A percentile compares a stretch with the other conserved stretches of the same genome.
phyloP scores from a whole-genome alignment of 331 rosid genomes.

The Malus hybrid region DNA sequence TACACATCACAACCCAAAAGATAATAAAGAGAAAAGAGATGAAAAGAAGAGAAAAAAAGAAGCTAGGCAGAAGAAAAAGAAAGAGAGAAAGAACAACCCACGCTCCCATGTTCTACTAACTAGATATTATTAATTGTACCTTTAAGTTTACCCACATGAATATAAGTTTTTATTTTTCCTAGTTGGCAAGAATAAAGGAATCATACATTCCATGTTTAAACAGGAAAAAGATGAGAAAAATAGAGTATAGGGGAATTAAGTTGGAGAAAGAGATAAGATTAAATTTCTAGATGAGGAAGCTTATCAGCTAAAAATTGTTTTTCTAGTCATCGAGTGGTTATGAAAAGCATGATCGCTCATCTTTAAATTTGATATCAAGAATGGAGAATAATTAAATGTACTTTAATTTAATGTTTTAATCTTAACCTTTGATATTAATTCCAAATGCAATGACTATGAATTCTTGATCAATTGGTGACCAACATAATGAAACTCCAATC shows the following conservation, averaged over 20 bases:
- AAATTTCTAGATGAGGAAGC: not conserved
- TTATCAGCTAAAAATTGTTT: not conserved
- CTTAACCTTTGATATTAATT: not conserved
- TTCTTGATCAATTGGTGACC: not conserved
- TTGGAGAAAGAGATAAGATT: not conserved
- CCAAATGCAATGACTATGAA: not conserved
- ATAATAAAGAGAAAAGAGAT: conserved; percentile 39
- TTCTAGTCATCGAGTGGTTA: not conserved
- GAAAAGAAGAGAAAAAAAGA: conserved; percentile 24
- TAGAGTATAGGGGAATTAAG: not conserved
- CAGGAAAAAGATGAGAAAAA: not conserved
- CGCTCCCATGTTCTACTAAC: conserved; percentile 51
- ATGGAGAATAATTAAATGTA: not conserved
- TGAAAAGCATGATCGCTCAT: not conserved
- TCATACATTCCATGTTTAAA: not conserved
- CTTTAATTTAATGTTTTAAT: not conserved
- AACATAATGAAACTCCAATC: not conserved
- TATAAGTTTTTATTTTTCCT: not conserved
- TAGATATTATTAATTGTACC: not conserved
- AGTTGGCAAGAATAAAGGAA: not conserved
- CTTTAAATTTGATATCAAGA: not conserved
- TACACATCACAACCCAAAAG: conserved; percentile 69
- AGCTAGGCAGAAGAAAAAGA: not conserved
- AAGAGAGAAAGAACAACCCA: conserved; percentile 51
- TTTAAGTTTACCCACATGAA: not conserved